phyloP scores from a whole-genome alignment of 2,329 filamentous ascomycete genomes.

The Trichoderma atroviride region DNA sequence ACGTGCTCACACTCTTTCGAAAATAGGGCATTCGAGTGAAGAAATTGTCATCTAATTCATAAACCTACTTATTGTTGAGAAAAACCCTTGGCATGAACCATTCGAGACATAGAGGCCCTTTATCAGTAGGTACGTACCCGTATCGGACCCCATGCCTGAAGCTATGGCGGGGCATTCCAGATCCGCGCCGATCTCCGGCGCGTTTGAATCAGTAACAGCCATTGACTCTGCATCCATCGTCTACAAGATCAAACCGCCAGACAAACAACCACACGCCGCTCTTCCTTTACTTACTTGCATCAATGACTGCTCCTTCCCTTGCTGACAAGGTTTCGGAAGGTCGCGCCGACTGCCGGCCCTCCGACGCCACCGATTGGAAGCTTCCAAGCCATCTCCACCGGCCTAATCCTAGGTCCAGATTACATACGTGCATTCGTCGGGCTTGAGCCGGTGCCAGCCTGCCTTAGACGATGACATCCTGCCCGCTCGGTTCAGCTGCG shows the following conservation, averaged over 20 bases:
- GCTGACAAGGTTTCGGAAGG: conserved; percentile 1
- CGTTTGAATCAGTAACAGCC: background rate
- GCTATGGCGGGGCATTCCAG: conserved; percentile 7
- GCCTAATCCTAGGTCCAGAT: background rate
- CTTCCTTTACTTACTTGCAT: background rate
- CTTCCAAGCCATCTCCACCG: conserved; percentile 10
- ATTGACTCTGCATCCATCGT: background rate
- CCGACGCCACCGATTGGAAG: conserved; percentile 1
- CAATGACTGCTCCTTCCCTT: background rate
- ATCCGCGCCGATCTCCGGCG: conserved; percentile 14
- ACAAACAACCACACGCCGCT: background rate
- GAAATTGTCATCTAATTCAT: fast-evolving
- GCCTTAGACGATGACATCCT: conserved; percentile 19
- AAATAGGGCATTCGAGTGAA: too few relatives aligned
- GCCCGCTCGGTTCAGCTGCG: background rate
- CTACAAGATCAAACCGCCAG: background rate
- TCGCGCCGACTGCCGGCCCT: conserved; percentile 8
- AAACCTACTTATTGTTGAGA: background rate
- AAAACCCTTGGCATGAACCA: too few relatives aligned
- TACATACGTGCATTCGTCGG: conserved; percentile 6
- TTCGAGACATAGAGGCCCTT: background rate
- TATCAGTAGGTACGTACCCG: background rate
- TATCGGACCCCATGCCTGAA: background rate
- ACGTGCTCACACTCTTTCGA: too few relatives aligned
- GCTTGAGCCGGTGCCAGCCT: conserved; percentile 24